These are phyloP conservation scores for Cutaneotrichosporon sp. DNA, from an alignment of 1,284 basidiomycete species.

Conservation along the genomic window DNA sequence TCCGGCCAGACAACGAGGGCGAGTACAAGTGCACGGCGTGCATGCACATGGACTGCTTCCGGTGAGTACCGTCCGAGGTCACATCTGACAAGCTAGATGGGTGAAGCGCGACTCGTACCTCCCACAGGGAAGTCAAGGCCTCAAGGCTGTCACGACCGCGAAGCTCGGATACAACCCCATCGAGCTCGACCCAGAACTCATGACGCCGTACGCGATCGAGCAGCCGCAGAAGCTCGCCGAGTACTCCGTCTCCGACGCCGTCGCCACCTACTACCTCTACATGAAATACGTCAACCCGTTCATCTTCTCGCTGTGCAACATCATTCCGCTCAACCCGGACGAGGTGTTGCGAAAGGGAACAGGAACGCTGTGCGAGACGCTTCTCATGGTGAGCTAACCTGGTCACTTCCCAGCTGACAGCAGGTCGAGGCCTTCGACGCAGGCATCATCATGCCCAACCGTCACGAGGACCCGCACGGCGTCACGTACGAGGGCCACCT, in stretches of 20 bases:
- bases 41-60: conserved; percentile 98
- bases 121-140: conserved; percentile 95
- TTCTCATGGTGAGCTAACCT: conserved; percentile 79
- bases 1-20: conserved; percentile 85
- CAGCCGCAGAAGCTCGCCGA: conserved; percentile 93
- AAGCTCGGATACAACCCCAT: conserved; percentile 98
- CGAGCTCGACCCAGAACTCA: conserved; percentile 96
- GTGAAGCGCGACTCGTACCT: conserved; percentile 99
- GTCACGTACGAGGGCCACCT: conserved; percentile 96
- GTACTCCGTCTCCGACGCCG: conserved; percentile 99
- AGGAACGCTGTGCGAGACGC: conserved; percentile 95
- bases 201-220: conserved; percentile 99
- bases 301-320: conserved; percentile 99
- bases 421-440: conserved; percentile 94
- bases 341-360: conserved; percentile 95
- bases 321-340: conserved; percentile 95
- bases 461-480: conserved; percentile 89
- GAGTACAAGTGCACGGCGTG: conserved; percentile 95
- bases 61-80: conserved; percentile 51
- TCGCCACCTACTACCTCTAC: conserved; percentile 98
- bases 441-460: conserved; percentile 96
- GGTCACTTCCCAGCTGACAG: conserved; percentile 15
- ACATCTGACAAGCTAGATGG: conserved; percentile 60
- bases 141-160: conserved; percentile 96
- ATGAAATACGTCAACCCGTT: conserved; percentile 99